These are phyloP conservation scores for Camellia sinensis DNA, from an alignment of 148 eudicot species.

Conservation along the genomic window DNA sequence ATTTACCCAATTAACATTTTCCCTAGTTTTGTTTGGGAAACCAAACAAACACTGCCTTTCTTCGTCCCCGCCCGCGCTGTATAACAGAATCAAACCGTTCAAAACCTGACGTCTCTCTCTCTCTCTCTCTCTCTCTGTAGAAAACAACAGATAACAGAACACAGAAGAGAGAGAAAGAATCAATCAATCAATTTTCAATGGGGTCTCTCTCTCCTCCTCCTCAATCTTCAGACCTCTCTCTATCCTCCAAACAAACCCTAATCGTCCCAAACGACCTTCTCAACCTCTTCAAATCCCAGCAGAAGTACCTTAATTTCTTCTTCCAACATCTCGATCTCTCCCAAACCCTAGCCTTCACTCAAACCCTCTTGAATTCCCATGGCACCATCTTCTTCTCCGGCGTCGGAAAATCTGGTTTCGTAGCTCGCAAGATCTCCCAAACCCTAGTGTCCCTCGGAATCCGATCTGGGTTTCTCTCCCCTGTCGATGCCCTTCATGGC, in stretches of 20 bases:
- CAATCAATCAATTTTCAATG: slow-evolving; percentile 15
- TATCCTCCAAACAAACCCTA: background rate
- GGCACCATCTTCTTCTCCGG: slow-evolving; percentile 91
- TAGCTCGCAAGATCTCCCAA: slow-evolving; percentile 87
- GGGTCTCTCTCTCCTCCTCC: slow-evolving; percentile 31
- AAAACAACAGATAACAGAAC: background rate
- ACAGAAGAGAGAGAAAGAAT: background rate
- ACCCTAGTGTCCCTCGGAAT: slow-evolving; percentile 79
- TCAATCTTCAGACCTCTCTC: slow-evolving; percentile 2
- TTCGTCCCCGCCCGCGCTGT: background rate
- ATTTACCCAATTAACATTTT: no score
- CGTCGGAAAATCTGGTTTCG: slow-evolving; percentile 93
- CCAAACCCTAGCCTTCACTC: slow-evolving; percentile 72
- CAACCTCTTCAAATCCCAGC: slow-evolving; percentile 81
- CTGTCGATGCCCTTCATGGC: slow-evolving; percentile 92
- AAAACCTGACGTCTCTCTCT: background rate
- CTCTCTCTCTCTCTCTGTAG: background rate
- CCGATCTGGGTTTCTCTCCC: slow-evolving; percentile 68
- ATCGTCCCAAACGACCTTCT: slow-evolving; percentile 33
- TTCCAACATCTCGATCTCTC: slow-evolving; percentile 65
- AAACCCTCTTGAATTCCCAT: slow-evolving; percentile 51
- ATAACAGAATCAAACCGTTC: slow-evolving; percentile 13
- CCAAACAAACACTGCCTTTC: background rate
- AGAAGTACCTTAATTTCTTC: slow-evolving; percentile 71
- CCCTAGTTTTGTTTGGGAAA: background rate